phyloP scores from a whole-genome alignment of 192 early-diverging fungal species.

The Coemansia sp. region DNA sequence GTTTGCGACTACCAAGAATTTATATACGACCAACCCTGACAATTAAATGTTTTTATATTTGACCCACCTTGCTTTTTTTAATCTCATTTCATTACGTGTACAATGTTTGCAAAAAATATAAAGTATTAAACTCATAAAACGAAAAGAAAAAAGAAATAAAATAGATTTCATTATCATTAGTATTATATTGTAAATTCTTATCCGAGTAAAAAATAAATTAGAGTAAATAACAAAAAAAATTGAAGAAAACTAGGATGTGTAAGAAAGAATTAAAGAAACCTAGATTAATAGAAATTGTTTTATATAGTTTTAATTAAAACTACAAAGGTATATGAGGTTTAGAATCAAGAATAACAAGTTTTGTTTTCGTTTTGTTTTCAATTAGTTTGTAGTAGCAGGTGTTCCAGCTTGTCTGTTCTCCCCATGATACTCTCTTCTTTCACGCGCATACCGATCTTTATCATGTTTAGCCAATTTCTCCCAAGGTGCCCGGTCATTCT shows the following conservation, averaged over 20 bases:
- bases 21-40: conserved; percentile 41
- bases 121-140: too few relatives aligned
- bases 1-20: conserved; percentile 28
- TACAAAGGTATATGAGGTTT: too few relatives aligned
- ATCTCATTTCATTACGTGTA: too few relatives aligned
- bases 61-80: too few relatives aligned
- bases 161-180: too few relatives aligned
- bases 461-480: conserved; percentile 52
- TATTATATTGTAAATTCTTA: too few relatives aligned
- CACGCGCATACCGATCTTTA: conserved; percentile 61
- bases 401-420: conserved; percentile 18
- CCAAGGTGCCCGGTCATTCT: conserved; percentile 54
- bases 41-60: conserved; percentile 1
- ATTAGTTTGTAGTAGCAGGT: conserved; percentile 10
- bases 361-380: too few relatives aligned
- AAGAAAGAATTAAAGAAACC: too few relatives aligned
- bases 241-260: background rate
- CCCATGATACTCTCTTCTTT: conserved; percentile 55
- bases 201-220: too few relatives aligned
- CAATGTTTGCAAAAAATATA: background rate
- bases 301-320: background rate
- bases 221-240: background rate
- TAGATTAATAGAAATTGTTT: too few relatives aligned
- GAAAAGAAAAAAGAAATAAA: too few relatives aligned
- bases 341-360: too few relatives aligned